Evolutionary conservation across 1,284 basidiomycete genomes (phyloP).

Genomic region (Veloporphyrellus conicus): DNA sequence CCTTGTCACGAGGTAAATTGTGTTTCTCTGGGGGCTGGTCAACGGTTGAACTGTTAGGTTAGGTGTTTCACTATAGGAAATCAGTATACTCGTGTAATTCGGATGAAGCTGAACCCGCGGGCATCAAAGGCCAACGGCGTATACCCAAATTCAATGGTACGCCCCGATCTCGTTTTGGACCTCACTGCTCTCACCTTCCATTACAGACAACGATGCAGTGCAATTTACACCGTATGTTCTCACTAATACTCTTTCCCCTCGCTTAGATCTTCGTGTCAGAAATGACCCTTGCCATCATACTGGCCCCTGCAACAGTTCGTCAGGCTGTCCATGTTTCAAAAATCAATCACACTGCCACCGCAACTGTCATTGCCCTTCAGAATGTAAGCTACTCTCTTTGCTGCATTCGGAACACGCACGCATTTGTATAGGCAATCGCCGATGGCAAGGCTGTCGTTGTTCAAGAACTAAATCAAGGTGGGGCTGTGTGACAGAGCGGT

Average conservation of each 20-base stretch:
- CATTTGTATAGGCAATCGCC: slow-evolving; percentile 32
- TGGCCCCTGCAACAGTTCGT: slow-evolving; percentile 36
- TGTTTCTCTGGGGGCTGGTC: not conserved
- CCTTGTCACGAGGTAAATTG: slow-evolving; percentile 39
- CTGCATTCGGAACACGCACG: not conserved
- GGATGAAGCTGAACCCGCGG: not conserved
- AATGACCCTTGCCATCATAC: slow-evolving; percentile 38
- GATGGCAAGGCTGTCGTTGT: slow-evolving; percentile 43
- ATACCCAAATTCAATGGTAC: slow-evolving; percentile 25
- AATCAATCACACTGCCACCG: slow-evolving; percentile 38
- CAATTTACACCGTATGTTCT: slow-evolving; percentile 38
- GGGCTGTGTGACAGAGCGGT: slow-evolving; percentile 30
- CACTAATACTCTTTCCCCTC: not conserved
- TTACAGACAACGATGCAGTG: slow-evolving; percentile 30
- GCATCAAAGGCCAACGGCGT: slow-evolving; percentile 8
- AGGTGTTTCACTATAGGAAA: slow-evolving; percentile 30
- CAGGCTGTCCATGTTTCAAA: slow-evolving; percentile 35
- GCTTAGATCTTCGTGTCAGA: slow-evolving; percentile 20
- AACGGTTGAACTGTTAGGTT: slow-evolving; percentile 2
- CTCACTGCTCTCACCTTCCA: slow-evolving; percentile 1
- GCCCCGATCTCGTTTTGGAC: not conserved
- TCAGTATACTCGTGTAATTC: slow-evolving; percentile 12
- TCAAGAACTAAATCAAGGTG: slow-evolving; percentile 12
- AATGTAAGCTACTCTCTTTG: slow-evolving; percentile 30
- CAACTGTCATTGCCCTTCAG: slow-evolving; percentile 36